A percentile compares a stretch with the other conserved stretches of the same genome.
phyloP scores from a whole-genome alignment of 2,329 filamentous ascomycete species.

The Botryotinia globosa region DNA sequence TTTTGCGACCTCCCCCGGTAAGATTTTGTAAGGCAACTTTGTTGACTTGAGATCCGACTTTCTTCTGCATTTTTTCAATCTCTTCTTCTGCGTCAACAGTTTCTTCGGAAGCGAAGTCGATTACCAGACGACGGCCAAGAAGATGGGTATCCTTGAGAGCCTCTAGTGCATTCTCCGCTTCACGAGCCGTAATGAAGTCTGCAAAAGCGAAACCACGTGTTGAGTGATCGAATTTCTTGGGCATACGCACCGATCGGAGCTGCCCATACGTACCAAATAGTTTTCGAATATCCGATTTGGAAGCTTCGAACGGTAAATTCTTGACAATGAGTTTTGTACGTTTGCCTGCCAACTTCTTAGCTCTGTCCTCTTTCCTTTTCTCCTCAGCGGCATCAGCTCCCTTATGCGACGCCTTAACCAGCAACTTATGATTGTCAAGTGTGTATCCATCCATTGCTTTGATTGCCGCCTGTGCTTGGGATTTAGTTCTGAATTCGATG shows the following conservation, averaged over 20 bases:
- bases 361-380: conserved; percentile 74
- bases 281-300: conserved; percentile 84
- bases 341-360: conserved; percentile 73
- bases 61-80: conserved; percentile 95
- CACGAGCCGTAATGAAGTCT: conserved; percentile 86
- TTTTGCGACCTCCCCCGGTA: conserved; percentile 77
- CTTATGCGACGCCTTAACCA: conserved; percentile 83
- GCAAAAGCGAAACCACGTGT: conserved; percentile 95
- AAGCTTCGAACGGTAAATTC: conserved; percentile 94
- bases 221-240: conserved; percentile 87
- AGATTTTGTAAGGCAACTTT: conserved; percentile 88
- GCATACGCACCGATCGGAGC: conserved; percentile 86
- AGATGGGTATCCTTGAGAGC: conserved; percentile 91
- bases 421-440: conserved; percentile 82
- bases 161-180: conserved; percentile 87
- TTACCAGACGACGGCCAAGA: conserved; percentile 80
- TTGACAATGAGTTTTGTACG: conserved; percentile 96
- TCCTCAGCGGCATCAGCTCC: conserved; percentile 85
- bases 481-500: conserved; percentile 77
- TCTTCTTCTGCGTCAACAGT: conserved; percentile 90
- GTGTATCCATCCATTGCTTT: conserved; percentile 83
- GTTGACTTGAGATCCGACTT: conserved; percentile 85
- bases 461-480: conserved; percentile 74
- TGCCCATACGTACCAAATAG: conserved; percentile 89
- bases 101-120: conserved; percentile 89